Conservation (phyloP, 306 rosid species). For the Vachellia pachyceras region DNA sequence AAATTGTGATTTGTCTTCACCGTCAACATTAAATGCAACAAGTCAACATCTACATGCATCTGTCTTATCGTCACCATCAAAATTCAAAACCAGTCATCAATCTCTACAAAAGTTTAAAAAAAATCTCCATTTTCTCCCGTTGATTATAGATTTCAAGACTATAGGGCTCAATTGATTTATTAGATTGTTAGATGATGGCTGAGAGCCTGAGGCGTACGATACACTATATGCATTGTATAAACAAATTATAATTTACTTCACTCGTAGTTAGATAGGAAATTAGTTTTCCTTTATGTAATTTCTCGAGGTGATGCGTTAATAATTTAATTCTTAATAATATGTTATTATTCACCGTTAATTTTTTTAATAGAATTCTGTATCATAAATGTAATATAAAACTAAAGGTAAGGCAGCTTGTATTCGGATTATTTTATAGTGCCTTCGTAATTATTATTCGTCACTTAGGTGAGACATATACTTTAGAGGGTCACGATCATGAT, state of each 20-base stretch:
- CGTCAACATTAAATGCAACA: constrained; percentile 1
- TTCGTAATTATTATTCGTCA: background rate
- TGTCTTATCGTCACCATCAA: background rate
- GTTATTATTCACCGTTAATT: too few species aligned
- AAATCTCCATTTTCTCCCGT: background rate
- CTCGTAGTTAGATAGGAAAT: background rate
- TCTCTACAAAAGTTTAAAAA: background rate
- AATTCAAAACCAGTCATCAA: constrained; percentile 16
- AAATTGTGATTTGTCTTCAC: background rate
- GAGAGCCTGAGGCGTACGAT: background rate
- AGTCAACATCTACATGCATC: background rate
- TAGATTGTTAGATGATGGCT: background rate
- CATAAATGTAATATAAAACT: too few species aligned
- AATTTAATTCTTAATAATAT: background rate
- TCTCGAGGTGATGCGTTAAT: background rate
- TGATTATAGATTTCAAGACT: constrained; percentile 1
- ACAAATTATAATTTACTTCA: background rate
- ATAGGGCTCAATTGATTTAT: background rate
- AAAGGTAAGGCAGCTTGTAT: too few species aligned
- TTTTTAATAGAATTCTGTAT: too few species aligned
- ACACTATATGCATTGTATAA: background rate
- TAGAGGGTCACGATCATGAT: background rate
- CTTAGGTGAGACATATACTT: background rate
- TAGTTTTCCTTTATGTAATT: background rate
- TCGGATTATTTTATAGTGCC: background rate